A percentile compares a stretch with the other conserved stretches of the same genome.
phyloP scores from a whole-genome alignment of 202 grass and related monocot species.

The Saccharum hybrid region DNA sequence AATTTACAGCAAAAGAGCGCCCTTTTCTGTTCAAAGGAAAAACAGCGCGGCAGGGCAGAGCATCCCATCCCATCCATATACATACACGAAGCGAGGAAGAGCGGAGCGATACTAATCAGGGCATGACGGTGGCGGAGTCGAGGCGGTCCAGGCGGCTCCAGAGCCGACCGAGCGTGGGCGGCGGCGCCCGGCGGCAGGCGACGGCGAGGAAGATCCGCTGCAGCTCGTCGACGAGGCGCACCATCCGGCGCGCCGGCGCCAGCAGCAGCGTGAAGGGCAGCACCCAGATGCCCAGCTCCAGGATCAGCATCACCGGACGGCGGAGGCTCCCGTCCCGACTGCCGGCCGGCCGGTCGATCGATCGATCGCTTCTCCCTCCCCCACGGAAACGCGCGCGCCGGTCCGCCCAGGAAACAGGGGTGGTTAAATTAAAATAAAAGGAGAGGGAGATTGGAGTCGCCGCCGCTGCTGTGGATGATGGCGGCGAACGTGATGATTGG shows the following conservation, averaged over 20 bases:
- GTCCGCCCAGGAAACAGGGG: too few species aligned
- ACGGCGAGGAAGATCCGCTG: slow-evolving; percentile 59
- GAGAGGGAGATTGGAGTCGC: neutral
- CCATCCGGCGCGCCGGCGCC: slow-evolving; percentile 60
- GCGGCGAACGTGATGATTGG: slow-evolving; percentile 18
- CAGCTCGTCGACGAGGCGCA: slow-evolving; percentile 57
- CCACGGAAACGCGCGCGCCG: too few species aligned
- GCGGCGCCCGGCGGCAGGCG: slow-evolving; percentile 26
- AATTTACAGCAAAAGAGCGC: neutral
- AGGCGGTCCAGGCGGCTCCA: slow-evolving; percentile 60
- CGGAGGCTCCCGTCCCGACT: too few species aligned
- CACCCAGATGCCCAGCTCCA: slow-evolving; percentile 76
- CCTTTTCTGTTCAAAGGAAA: slow-evolving; percentile 13
- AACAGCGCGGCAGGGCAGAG: neutral
- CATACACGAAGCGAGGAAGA: neutral
- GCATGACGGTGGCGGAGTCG: slow-evolving; percentile 57
- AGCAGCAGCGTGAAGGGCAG: slow-evolving; percentile 75
- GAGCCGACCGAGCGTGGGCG: slow-evolving; percentile 31
- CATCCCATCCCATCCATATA: slow-evolving; percentile 15
- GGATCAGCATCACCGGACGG: slow-evolving; percentile 54
- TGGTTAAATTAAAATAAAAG: too few species aligned
- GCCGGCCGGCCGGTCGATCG: neutral
- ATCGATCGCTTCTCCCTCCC: neutral
- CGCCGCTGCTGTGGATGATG: neutral
- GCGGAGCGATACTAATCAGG: slow-evolving; percentile 39